These are phyloP conservation scores for Mycena maculata DNA, from an alignment of 768 basidiomycete genomes.

Conservation along the genomic window DNA sequence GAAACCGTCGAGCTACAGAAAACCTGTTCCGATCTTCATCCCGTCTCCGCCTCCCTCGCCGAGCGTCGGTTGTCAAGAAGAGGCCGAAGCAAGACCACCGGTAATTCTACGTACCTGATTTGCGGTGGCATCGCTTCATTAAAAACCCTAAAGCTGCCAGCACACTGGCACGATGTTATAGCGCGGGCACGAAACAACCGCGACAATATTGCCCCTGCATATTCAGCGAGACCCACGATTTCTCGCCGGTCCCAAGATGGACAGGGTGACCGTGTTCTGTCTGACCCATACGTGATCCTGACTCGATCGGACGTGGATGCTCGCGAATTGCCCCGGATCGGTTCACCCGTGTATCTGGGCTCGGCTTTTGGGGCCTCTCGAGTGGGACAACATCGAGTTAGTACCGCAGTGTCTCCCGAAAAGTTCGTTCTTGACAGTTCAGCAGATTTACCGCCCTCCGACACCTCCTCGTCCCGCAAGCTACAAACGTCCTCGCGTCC, in stretches of 20 bases:
- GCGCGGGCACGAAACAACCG: constrained; percentile 16
- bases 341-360: constrained; percentile 27
- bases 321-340: constrained; percentile 20
- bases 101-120: constrained; percentile 19
- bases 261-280: neutral
- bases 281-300: neutral
- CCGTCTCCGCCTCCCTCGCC: constrained; percentile 71
- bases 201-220: neutral
- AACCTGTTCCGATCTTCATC: constrained; percentile 75
- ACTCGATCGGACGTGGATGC: neutral
- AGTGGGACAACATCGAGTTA: constrained; percentile 16
- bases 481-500: constrained; percentile 3
- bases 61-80: constrained; percentile 13
- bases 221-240: neutral
- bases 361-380: neutral
- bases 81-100: constrained; percentile 23
- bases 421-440: neutral
- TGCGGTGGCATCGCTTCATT: neutral
- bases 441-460: constrained; percentile 32
- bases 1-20: constrained; percentile 69
- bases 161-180: constrained; percentile 26
- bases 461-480: constrained; percentile 28
- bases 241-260: neutral
- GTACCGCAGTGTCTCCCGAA: neutral
- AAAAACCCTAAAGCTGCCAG: constrained; percentile 29